Evolutionary conservation across 495 filamentous ascomycete genomes (phyloP).

Genomic region (Pseudoneurospora amorphoporcata): DNA sequence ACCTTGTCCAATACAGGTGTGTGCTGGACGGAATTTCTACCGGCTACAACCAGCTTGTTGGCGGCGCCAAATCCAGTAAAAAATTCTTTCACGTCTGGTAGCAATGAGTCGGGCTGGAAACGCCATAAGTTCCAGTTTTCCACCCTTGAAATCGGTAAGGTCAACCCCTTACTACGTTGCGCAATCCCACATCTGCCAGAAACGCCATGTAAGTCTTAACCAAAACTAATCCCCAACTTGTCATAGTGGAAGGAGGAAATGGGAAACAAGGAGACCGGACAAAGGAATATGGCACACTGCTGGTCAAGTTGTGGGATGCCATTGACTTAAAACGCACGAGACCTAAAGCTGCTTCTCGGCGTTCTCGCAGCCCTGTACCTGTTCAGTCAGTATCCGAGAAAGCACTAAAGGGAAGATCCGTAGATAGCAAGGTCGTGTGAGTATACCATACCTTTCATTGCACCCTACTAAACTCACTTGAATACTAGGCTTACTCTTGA

Average conservation of each 20-base stretch:
- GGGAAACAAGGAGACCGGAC: not conserved
- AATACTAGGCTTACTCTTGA: not conserved
- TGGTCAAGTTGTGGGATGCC: not conserved
- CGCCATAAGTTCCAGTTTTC: not conserved
- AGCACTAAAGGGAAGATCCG: slow-evolving; percentile 5
- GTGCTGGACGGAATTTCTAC: not conserved
- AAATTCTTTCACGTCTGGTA: not conserved
- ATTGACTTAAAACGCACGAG: not conserved
- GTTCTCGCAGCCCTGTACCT: not conserved
- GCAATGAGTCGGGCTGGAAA: not conserved
- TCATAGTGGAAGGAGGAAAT: not conserved
- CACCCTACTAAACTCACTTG: no score
- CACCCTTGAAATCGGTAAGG: not conserved
- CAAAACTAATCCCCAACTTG: not conserved
- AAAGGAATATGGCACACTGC: not conserved
- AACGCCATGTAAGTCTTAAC: not conserved
- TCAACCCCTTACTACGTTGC: not conserved
- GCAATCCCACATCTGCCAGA: not conserved
- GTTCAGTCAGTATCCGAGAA: not conserved
- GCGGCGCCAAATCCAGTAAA: not conserved
- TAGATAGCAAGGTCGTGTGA: slow-evolving; percentile 4
- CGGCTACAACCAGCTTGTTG: rapidly evolving
- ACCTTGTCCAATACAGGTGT: not conserved
- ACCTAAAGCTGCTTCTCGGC: no score
- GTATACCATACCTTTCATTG: not conserved